A percentile compares a stretch with the other conserved stretches of the same genome.
phyloP scores from a whole-genome alignment of 2,329 filamentous ascomycete species.

The Botryotinia calthae region DNA sequence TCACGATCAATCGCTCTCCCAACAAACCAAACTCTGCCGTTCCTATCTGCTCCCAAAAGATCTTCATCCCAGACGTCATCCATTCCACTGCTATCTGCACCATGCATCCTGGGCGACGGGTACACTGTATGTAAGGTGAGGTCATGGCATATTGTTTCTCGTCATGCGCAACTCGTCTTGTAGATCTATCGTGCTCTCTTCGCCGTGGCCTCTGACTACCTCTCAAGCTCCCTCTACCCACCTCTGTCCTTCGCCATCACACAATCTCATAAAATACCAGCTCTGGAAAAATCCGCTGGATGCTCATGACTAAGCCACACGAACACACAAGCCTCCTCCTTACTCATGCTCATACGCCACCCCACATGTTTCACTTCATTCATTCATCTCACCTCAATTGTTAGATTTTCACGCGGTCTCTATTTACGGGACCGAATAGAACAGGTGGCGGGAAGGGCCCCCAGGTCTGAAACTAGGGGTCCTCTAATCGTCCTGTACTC shows the following conservation, averaged over 20 bases:
- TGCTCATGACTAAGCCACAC: background rate
- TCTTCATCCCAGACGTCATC: background rate
- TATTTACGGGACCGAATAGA: background rate
- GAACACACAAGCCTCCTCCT: background rate
- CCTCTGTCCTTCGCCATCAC: background rate
- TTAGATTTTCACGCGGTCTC: background rate
- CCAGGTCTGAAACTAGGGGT: background rate
- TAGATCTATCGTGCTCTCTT: background rate
- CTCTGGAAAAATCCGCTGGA: background rate
- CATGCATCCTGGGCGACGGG: background rate
- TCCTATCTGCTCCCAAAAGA: background rate
- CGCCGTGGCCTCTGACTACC: background rate
- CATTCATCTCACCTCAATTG: background rate
- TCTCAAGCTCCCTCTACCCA: background rate
- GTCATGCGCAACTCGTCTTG: background rate
- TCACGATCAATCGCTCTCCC: background rate
- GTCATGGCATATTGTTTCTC: background rate
- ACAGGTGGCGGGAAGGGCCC: background rate
- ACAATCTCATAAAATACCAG: background rate
- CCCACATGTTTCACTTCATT: slow-evolving; percentile 4
- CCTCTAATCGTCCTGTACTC: background rate
- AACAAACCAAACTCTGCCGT: background rate
- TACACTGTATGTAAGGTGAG: background rate
- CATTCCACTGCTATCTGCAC: background rate
- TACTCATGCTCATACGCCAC: background rate